Evolutionary conservation across 805 yeast species (phyloP), one percentile per base, ranked within the genome.

Genomic region (Yarrowia sp.): DNA sequence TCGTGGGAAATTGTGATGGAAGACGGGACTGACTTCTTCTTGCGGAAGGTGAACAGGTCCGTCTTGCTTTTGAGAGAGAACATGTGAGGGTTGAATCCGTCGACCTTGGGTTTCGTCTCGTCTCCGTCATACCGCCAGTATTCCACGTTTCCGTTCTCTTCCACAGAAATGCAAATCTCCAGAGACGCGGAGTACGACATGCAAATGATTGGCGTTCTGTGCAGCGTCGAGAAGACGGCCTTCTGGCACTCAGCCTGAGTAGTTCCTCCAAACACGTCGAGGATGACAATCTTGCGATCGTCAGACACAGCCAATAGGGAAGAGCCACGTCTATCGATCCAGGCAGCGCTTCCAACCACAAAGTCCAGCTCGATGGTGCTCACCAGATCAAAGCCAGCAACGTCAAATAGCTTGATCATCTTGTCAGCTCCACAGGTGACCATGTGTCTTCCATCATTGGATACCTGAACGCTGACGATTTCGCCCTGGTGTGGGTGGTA

Each of bases 41-140:
- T 81, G 22, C 80, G 71, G 56, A 81, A 71, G 16, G 77, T 79
- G 69, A 79, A 77, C 16, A 79, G 71, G 70, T 81, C 81, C 0
- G 85, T 83, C 50, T 77, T 73, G 41, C 82, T 75, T 70, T 83
- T 82, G 70, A 73, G 71, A 45, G 76, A 75, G 73, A 81, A 83
- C 22, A 72, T 72, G 40, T 55, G 61, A 2, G 79, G 79, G 50
- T 70, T 69, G 26, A 70, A 16, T 73, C 68, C 15, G 15, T 65
- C 16, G 8, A 65, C 14, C 73, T 74, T 16, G 53, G 66, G 14
- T 59, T 58, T 69, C 46, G 10, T 52, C 14, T 36, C 58, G 10
- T 56, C 68, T 7, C 70, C 69, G 38, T 52, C 69, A 2, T 77
- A 75, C 8, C 68, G 70, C 82, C 82, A 79, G 68, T 80, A 79